A percentile compares a stretch with the other conserved stretches of the same genome.
Evolutionary conservation across 2,329 filamentous ascomycete species (phyloP).

Genomic region (Monosporascus sp.): DNA sequence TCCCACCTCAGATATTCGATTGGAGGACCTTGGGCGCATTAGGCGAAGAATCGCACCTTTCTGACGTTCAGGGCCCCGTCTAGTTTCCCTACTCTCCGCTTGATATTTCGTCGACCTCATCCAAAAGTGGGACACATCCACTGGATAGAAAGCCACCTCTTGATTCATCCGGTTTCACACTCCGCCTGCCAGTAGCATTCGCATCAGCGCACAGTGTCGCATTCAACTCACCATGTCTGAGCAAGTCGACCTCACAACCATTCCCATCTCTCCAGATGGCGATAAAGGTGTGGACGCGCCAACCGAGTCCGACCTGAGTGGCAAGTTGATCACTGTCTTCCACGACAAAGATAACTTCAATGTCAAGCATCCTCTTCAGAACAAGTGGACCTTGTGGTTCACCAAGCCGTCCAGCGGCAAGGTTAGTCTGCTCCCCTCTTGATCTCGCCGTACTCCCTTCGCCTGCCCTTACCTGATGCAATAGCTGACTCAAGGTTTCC

Average conservation of each 20-base stretch:
- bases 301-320: constrained; percentile 39
- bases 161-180: not conserved
- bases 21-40: too few species aligned
- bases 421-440: constrained; percentile 44
- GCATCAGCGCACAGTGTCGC: constrained; percentile 2
- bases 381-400: constrained; percentile 99
- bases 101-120: too few species aligned
- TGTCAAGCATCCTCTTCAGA: constrained; percentile 96
- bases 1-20: too few species aligned
- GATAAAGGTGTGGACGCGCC: constrained; percentile 49
- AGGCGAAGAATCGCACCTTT: too few species aligned
- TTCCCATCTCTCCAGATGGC: constrained; percentile 62
- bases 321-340: constrained; percentile 85
- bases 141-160: not conserved
- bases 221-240: constrained; percentile 35
- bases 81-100: too few species aligned
- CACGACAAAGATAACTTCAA: constrained; percentile 99
- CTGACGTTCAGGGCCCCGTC: too few species aligned
- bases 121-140: not conserved
- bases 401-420: constrained; percentile 96
- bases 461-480: not conserved
- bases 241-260: constrained; percentile 64
- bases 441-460: not conserved
- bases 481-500: constrained; percentile 11
- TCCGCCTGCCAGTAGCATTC: not conserved